A percentile compares a stretch with the other conserved stretches of the same genome.
These are phyloP conservation scores for Starmerella riodocensis DNA, from an alignment of 805 yeast genomes.

Conservation along the genomic window DNA sequence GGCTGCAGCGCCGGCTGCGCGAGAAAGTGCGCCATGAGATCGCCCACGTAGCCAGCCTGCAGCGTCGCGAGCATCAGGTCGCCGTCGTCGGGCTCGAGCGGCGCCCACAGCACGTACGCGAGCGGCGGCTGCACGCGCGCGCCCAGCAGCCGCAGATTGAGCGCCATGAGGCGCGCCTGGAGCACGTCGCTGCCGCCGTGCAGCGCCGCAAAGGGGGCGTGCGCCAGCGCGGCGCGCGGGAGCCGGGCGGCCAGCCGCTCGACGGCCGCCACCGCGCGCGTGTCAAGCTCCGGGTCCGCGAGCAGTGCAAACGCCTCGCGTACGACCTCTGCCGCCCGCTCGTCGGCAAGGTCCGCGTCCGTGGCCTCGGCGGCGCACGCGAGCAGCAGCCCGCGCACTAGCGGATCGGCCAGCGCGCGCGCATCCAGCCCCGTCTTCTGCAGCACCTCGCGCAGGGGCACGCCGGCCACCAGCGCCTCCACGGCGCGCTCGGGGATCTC, in stretches of 20 bases:
- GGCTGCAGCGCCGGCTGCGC: constrained; percentile 2
- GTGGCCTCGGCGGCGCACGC: constrained; percentile 5
- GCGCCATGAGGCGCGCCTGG: constrained; percentile 18
- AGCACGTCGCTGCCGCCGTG: constrained; percentile 13
- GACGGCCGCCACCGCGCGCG: constrained; percentile 7
- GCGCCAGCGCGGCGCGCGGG: constrained; percentile 3
- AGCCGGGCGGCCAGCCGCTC: constrained; percentile 3
- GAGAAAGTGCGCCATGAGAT: constrained; percentile 2
- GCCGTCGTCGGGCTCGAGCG: constrained; percentile 3
- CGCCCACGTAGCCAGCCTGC: constrained; percentile 12
- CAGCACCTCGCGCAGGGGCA: constrained; percentile 12
- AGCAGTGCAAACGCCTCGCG: constrained; percentile 5
- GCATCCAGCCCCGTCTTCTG: constrained; percentile 3
- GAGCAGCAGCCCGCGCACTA: constrained; percentile 13
- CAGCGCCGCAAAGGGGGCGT: constrained; percentile 15
- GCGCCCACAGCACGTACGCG: constrained; percentile 2
- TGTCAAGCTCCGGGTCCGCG: constrained; percentile 10
- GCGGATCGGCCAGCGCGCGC: constrained; percentile 5
- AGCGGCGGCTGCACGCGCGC: constrained; percentile 1
- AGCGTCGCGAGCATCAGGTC: constrained; percentile 12
- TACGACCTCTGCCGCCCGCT: background rate
- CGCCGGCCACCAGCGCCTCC: constrained; percentile 9
- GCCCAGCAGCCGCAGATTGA: constrained; percentile 12
- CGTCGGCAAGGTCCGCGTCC: background rate
- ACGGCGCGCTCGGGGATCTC: constrained; percentile 14